Evolutionary conservation across 2,329 filamentous ascomycete genomes (phyloP), one percentile per base, ranked within the genome.

Genomic region (Aureobasidium namibiae): DNA sequence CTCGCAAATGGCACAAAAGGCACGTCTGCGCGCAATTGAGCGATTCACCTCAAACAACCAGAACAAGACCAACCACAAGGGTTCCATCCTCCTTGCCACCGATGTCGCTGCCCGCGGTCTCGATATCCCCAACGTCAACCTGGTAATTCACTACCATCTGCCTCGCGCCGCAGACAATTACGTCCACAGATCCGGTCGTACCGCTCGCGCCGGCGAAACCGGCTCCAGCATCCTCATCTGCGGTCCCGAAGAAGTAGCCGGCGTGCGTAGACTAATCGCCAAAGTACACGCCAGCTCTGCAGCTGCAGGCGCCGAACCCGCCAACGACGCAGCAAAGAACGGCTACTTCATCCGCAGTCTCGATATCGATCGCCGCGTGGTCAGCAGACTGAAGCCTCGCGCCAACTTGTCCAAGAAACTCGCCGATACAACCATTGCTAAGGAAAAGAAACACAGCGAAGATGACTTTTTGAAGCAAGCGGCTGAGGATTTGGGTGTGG

Each of bases 1-100:
- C 73, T 96, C 91, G 0, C 88, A 91, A 64, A 97, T 99, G 94
- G 81, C 86, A 1, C 94, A 99, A 74, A 97, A 97, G 73, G 92
- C 94, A 3, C 90, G 94, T 45, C 80, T 96, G n/a, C 86, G 92
- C 39, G 92, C 90, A 1, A 82, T 99, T 2, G 94, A 99, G 70
- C 87, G 89, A 41, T 97, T 99, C 75, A 86, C 88, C 1, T 77
- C 84, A 0, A 71, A 74, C 0, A 49, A 59, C 16, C 63, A 61
- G 24, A 45, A 45, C 31, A 60, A 60, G 18, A 44, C 41, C 26
- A 58, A 26, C 29, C 54, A 63, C 45, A 31, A 73, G 10, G 78
- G 72, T 67, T 82, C 86, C 1, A 88, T 97, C 46, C 82, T 97
- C 2, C 82, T 99, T 18, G 91, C 94, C 3, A 97, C 92, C 1